A percentile compares a stretch with the other conserved stretches of the same genome.
These are phyloP conservation scores for Quercus aquifolioides DNA, from an alignment of 306 rosid genomes.

Conservation along the genomic window DNA sequence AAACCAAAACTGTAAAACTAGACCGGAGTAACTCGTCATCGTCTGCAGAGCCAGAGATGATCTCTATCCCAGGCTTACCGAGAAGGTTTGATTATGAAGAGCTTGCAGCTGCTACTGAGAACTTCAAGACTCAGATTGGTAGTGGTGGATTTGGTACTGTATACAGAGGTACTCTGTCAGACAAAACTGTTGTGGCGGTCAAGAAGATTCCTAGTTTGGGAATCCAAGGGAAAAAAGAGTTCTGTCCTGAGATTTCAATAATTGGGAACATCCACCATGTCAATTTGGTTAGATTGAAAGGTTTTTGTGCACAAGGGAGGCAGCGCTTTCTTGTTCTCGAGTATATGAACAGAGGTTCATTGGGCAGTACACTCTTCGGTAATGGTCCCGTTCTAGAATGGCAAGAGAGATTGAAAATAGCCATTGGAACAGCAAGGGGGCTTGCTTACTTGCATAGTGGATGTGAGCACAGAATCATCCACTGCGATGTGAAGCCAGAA, in stretches of 20 bases:
- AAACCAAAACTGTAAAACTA: conserved; percentile 29
- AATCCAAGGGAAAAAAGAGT: conserved; percentile 78
- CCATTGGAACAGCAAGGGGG: conserved; percentile 88
- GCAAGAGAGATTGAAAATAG: conserved; percentile 82
- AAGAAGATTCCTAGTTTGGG: conserved; percentile 77
- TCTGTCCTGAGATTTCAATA: conserved; percentile 81
- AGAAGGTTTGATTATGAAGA: conserved; percentile 68
- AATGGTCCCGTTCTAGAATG: conserved; percentile 76
- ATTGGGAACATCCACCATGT: conserved; percentile 84
- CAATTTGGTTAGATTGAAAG: conserved; percentile 77
- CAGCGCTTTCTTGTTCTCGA: conserved; percentile 72
- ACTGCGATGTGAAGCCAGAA: conserved; percentile 91
- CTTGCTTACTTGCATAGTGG: conserved; percentile 85
- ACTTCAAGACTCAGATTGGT: conserved; percentile 69
- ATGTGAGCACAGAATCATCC: conserved; percentile 76
- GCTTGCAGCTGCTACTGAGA: conserved; percentile 66
- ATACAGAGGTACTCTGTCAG: conserved; percentile 66
- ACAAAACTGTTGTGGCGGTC: conserved; percentile 77
- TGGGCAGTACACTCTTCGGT: conserved; percentile 71
- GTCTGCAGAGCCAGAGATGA: conserved; percentile 58
- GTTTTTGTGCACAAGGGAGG: conserved; percentile 77
- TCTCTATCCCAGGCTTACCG: conserved; percentile 83
- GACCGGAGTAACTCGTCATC: conserved; percentile 45
- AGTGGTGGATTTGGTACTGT: conserved; percentile 85
- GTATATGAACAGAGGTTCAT: conserved; percentile 87